A percentile compares a stretch with the other conserved stretches of the same genome.
Conservation (phyloP, 1,284 basidiomycete genomes). For the Cryptococcus neoformans region DNA sequence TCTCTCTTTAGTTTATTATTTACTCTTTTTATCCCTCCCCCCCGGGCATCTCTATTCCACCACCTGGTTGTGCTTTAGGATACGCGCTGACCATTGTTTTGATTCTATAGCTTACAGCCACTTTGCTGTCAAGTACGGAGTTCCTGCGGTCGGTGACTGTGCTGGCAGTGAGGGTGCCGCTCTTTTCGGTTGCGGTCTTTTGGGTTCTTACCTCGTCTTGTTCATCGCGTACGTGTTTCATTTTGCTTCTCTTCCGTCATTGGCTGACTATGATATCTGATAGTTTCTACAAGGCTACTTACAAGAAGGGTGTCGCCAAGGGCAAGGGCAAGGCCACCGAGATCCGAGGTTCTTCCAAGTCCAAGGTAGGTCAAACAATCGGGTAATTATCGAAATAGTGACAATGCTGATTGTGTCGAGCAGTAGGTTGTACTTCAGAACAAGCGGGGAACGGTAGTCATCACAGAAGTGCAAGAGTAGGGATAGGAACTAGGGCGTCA, state of each 20-base stretch:
- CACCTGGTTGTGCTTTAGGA: conserved; percentile 16
- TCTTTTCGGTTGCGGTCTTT: conserved; percentile 78
- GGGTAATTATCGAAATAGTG: neutral
- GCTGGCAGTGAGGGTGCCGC: conserved; percentile 87
- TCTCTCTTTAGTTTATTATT: neutral
- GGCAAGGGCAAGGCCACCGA: conserved; percentile 22
- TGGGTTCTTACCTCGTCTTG: conserved; percentile 84
- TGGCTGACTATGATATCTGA: conserved; percentile 1
- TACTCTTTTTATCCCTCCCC: conserved; percentile 3
- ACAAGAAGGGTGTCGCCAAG: conserved; percentile 42
- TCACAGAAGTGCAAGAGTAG: conserved; percentile 22
- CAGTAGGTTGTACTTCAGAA: conserved; percentile 36
- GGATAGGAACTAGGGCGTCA: neutral
- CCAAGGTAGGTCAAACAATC: conserved; percentile 20
- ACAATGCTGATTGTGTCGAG: conserved; percentile 15
- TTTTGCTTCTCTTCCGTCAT: neutral
- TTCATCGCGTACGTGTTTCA: conserved; percentile 62
- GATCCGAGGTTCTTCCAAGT: conserved; percentile 31
- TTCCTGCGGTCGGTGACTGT: conserved; percentile 76
- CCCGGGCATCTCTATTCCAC: neutral
- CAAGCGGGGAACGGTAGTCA: conserved; percentile 24
- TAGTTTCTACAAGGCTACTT: conserved; percentile 51
- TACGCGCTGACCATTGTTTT: conserved; percentile 7
- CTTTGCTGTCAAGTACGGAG: conserved; percentile 65
- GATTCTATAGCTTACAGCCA: conserved; percentile 66